These are phyloP conservation scores for Fusarium xyrophilum DNA, from an alignment of 2,329 filamentous ascomycete species.

Conservation along the genomic window DNA sequence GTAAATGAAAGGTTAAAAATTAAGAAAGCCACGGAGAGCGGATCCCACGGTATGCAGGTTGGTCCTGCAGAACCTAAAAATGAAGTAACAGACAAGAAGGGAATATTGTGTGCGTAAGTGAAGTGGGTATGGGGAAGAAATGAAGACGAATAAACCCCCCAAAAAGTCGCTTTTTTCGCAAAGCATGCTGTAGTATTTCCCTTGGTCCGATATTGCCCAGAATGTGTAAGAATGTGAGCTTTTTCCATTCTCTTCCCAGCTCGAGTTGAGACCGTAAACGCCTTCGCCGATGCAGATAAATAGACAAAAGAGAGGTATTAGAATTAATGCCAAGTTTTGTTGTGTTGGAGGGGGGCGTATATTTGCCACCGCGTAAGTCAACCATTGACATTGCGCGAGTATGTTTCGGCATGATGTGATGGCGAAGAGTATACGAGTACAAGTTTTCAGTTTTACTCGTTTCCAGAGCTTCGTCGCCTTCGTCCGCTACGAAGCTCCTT, in stretches of 20 bases:
- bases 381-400: constrained; percentile 2
- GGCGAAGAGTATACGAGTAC: background rate
- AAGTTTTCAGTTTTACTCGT: constrained; percentile 28
- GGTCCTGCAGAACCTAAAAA: constrained; percentile 5
- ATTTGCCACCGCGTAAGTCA: constrained; percentile 21
- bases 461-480: constrained; percentile 54
- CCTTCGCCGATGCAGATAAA: constrained; percentile 33
- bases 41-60: constrained; percentile 18
- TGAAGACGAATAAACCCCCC: background rate
- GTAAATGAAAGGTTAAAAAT: constrained; percentile 28
- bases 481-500: constrained; percentile 63
- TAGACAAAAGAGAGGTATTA: constrained; percentile 22
- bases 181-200: constrained; percentile 7
- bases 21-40: constrained; percentile 11
- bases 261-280: constrained; percentile 22
- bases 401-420: constrained; percentile 19
- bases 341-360: background rate
- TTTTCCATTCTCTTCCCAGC: constrained; percentile 11
- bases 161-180: constrained; percentile 14
- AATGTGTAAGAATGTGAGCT: background rate
- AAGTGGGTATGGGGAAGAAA: constrained; percentile 12
- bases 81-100: constrained; percentile 9
- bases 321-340: constrained; percentile 27
- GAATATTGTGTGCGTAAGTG: constrained; percentile 11
- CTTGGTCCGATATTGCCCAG: constrained; percentile 4